phyloP scores from a whole-genome alignment of 1,284 basidiomycete species.

The Marasmius sp. region DNA sequence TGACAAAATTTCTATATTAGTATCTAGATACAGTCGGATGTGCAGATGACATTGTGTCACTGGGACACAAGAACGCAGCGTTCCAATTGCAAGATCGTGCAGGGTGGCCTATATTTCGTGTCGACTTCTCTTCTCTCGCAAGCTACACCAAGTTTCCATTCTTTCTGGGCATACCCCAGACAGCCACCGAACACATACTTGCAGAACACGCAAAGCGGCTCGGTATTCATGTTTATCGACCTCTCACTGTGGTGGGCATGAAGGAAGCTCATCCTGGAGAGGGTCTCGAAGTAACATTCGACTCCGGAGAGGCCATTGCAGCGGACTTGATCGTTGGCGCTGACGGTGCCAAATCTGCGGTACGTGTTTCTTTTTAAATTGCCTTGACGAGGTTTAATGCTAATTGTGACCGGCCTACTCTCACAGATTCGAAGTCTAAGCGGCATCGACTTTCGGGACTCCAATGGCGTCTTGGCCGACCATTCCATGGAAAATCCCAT shows the following conservation, averaged over 20 bases:
- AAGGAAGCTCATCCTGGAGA: conserved; percentile 21
- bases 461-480: conserved; percentile 22
- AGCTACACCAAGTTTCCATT: conserved; percentile 47
- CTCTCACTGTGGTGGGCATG: conserved; percentile 36
- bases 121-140: conserved; percentile 33
- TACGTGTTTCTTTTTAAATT: conserved; percentile 25
- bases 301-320: conserved; percentile 44
- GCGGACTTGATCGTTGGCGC: conserved; percentile 54
- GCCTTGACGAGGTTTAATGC: neutral
- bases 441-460: conserved; percentile 34
- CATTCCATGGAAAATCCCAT: conserved; percentile 22
- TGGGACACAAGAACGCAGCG: conserved; percentile 33
- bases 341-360: conserved; percentile 54
- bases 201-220: conserved; percentile 31
- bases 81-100: conserved; percentile 32
- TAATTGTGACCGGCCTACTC: neutral
- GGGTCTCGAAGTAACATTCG: conserved; percentile 44
- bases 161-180: conserved; percentile 45
- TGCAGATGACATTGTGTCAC: conserved; percentile 37
- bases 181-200: conserved; percentile 45
- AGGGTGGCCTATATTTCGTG: conserved; percentile 21
- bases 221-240: conserved; percentile 34
- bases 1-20: conserved; percentile 22
- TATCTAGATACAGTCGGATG: conserved; percentile 47
- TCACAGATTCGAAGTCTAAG: conserved; percentile 32